Evolutionary conservation across 768 basidiomycete genomes (phyloP), one percentile per base, ranked within the genome.

Genomic region (Dioszegia aurantiaca): DNA sequence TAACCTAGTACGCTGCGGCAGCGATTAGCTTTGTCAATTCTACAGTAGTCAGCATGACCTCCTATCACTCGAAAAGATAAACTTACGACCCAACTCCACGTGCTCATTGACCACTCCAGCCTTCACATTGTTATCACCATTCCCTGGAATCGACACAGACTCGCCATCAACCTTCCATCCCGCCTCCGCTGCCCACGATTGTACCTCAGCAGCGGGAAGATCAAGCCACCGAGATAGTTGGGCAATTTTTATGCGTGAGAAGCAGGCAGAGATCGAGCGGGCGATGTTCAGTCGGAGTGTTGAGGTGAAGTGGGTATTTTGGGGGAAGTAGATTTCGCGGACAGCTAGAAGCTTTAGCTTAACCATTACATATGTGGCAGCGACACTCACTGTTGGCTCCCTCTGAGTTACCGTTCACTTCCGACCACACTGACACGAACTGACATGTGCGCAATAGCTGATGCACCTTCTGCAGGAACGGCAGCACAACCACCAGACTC

Each of bases 111-210:
- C 70, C 2, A 74, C 74, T 52, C 75, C 74, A 16, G 75, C 72
- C 64, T 78, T 77, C 42, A 78, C 77, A 56, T 76, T 72, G 60
- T 78, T 78, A 56, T 78, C 77, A 30, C 76, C 76, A 59, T 78
- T 78, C 51, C 65, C 65, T 23, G 72, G 71, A 28, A 77, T 62
- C 12, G 56, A 59, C 19, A 74, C 72, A 2, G 56, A 47, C 0
- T 74, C 73, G n/a, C 72, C 77, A 53, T 77, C 69, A 6, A 75
- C 62, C 30, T 49, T 67, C 77, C 77, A 78, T 41, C 73, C 72
- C 8, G 73, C 55, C 36, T 61, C 59, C 16, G 58, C 61, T 16
- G 64, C 59, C 60, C 72, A 78, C n/a, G 42, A 27, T 17, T 46
- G 43, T 21, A 69, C 55, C 31, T 76, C 69, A 2, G 14, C 46